Evolutionary conservation across 257 asterid species (phyloP).

Genomic region (Echium plantagineum): DNA sequence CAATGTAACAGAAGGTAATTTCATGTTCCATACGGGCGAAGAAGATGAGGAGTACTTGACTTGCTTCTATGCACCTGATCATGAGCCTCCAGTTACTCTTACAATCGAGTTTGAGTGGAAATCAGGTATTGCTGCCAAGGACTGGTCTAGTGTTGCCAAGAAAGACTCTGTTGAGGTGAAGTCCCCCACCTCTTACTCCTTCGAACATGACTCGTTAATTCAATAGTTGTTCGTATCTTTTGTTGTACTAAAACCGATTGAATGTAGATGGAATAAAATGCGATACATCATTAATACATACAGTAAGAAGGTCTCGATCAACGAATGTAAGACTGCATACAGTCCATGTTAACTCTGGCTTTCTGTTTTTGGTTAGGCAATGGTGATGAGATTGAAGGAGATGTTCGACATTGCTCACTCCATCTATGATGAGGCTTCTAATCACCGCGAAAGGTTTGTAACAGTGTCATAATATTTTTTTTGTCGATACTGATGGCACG

Average conservation of each 20-base stretch:
- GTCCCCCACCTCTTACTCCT: neutral
- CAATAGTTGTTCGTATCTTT: too few relatives aligned
- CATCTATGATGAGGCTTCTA: constrained; percentile 21
- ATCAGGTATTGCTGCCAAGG: constrained; percentile 15
- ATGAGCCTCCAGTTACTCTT: constrained; percentile 9
- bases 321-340: neutral
- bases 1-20: constrained; percentile 12
- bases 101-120: constrained; percentile 21
- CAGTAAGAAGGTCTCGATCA: neutral
- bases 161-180: constrained; percentile 15
- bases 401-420: constrained; percentile 15
- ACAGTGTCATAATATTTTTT: neutral
- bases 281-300: too few relatives aligned
- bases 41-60: constrained; percentile 15
- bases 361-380: neutral
- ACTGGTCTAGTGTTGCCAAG: constrained; percentile 17
- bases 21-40: constrained; percentile 17
- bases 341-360: neutral
- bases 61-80: constrained; percentile 19
- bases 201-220: neutral
- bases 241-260: too few relatives aligned
- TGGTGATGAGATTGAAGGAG: constrained; percentile 21
- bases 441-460: constrained; percentile 20
- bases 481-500: too few relatives aligned
- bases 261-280: too few relatives aligned